These are phyloP conservation scores for Botrytis porri DNA, from an alignment of 2,329 filamentous ascomycete species.

Conservation along the genomic window DNA sequence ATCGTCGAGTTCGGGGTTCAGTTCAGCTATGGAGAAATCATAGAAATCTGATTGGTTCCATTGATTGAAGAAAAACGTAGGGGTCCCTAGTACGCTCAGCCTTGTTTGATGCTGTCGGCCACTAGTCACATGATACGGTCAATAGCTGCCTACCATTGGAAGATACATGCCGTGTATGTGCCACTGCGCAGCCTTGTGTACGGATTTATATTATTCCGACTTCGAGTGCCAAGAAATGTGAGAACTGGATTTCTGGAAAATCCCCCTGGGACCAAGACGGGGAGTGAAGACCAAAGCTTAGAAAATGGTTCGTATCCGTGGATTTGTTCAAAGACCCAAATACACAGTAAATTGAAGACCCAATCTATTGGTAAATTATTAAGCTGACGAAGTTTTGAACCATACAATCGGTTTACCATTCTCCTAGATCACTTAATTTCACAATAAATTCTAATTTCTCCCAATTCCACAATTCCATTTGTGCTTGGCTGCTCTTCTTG, in stretches of 20 bases:
- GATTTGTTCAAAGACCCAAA: background rate
- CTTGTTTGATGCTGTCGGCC: background rate
- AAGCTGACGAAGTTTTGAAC: background rate
- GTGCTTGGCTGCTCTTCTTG: slow-evolving; percentile 7
- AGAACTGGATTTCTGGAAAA: background rate
- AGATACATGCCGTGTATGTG: background rate
- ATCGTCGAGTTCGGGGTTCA: too few relatives aligned
- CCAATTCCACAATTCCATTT: slow-evolving; percentile 2
- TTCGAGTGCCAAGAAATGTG: background rate
- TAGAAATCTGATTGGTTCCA: too few relatives aligned
- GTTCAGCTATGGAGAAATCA: too few relatives aligned
- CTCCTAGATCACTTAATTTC: background rate
- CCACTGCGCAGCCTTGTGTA: background rate
- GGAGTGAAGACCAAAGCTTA: background rate
- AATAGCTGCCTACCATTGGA: background rate
- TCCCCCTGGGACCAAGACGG: background rate
- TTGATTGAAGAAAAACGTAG: too few relatives aligned
- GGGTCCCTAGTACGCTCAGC: background rate
- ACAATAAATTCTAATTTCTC: background rate
- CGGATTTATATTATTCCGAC: background rate
- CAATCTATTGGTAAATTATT: background rate
- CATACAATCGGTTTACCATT: background rate
- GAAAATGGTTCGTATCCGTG: background rate
- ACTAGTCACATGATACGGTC: accelerated
- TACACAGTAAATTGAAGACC: background rate